These are phyloP conservation scores for Dipteronia sinensis DNA, from an alignment of 345 rosid genomes.

Conservation along the genomic window DNA sequence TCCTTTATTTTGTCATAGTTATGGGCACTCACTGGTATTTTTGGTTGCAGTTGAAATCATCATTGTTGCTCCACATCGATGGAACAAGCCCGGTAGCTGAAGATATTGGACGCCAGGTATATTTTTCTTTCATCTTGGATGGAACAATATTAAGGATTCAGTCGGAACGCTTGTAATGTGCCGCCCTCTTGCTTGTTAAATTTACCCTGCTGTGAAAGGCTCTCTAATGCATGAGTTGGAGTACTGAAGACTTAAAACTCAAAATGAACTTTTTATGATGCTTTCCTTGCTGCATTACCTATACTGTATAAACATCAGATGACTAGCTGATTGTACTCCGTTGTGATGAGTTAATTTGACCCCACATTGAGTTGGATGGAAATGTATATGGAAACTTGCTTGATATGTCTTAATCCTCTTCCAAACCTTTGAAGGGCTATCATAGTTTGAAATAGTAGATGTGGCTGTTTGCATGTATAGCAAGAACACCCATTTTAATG, in stretches of 20 bases:
- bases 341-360: not conserved
- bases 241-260: not conserved
- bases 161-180: not conserved
- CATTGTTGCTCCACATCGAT: constrained; percentile 90
- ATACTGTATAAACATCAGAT: not conserved
- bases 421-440: not conserved
- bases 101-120: constrained; percentile 98
- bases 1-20: not conserved
- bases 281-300: not conserved
- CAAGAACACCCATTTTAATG: not conserved
- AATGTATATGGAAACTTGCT: not conserved
- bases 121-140: not conserved
- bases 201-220: not conserved
- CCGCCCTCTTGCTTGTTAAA: not conserved
- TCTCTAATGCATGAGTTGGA: not conserved
- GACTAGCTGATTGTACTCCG: not conserved
- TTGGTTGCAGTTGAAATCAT: constrained; percentile 79
- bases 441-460: not conserved
- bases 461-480: not conserved
- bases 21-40: not conserved
- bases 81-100: constrained; percentile 96
- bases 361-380: not conserved
- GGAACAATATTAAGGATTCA: not conserved
- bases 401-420: not conserved
- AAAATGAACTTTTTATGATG: not conserved